Percentiles rank a stretch among this genome's conserved stretches.
Conservation (phyloP, 352 stramenopile genomes). For the Phytophthora europaea region DNA sequence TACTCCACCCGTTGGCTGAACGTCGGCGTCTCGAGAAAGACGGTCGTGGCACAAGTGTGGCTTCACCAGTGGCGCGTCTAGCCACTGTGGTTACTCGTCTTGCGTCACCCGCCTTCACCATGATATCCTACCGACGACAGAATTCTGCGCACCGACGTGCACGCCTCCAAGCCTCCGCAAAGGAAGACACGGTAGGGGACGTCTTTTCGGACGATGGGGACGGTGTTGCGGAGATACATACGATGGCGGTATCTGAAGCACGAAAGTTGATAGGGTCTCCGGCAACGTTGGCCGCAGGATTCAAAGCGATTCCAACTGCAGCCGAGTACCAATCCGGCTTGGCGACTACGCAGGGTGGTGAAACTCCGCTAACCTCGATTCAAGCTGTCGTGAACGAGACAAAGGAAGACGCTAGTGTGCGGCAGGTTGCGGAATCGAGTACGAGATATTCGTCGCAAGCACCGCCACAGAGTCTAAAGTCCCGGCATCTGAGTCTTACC, state of each 20-base stretch:
- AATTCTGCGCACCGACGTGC: neutral
- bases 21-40: neutral
- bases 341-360: neutral
- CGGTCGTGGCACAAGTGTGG: neutral
- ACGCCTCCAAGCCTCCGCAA: neutral
- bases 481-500: neutral
- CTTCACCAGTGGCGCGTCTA: neutral
- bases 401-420: neutral
- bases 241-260: neutral
- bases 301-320: neutral
- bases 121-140: conserved; percentile 44
- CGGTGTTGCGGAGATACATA: neutral
- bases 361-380: neutral
- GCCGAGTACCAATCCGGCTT: neutral
- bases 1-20: conserved; percentile 5
- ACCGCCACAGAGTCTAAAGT: neutral
- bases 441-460: neutral
- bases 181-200: neutral
- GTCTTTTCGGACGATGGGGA: neutral
- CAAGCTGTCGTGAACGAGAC: neutral
- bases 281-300: neutral
- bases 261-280: neutral
- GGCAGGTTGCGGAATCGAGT: neutral
- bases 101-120: conserved; percentile 38
- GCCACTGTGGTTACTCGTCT: conserved; percentile 32